Base-by-base conservation (phyloP, 305 asterid species). In the Fraxinus baroniana region DNA sequence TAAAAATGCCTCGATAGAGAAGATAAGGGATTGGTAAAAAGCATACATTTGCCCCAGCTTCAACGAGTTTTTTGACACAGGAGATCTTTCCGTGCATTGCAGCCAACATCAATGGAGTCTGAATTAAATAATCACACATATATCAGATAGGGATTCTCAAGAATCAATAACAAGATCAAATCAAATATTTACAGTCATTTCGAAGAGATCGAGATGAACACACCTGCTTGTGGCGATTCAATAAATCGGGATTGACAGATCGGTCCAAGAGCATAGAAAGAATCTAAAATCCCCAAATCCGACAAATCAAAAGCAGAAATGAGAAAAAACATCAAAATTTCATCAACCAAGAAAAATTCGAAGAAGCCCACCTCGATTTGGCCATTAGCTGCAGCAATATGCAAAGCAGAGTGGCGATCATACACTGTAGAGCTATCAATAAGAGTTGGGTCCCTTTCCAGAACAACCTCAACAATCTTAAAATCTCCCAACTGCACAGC, bases 71-170 rank as follows among this genome's bases (percentile, higher is more conserved):
- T 83, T 83, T 83, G 76, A 92, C 97, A 83, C 99, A 94, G 8
- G 91, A 82, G 90, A 94, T 88, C 92, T 91, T 91, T 83, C 98
- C 98, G 78, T 93, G 95, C 98, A 94, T 96, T 85, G 99, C 97
- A 81, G 98, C 99, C 87, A 96, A 84, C 99, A 94, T 96, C 92
- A 96, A 84, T 76, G 99, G 98, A 84, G 98, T 96, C 99, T 96
- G 82, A 41, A 76, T 74, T 72, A 86, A 5, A 66, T 75, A 85
- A 86, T 72, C 82, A 75, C 4, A 76, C 5, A 73, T 28, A 22
- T 36, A 9, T 22, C 68, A 76, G 13, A 17, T 28, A 60, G 2
- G 9, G 22, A 22, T 5, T 22, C 32, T 77, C 26, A 77, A 28
- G 20, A 26, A 68, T 26, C 9, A 68, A 28, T 33, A 60, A 60